Percentiles rank a stretch among this genome's conserved stretches.
These are phyloP conservation scores for Stereum hirsutum DNA, from an alignment of 1,284 basidiomycete species.

Conservation along the genomic window DNA sequence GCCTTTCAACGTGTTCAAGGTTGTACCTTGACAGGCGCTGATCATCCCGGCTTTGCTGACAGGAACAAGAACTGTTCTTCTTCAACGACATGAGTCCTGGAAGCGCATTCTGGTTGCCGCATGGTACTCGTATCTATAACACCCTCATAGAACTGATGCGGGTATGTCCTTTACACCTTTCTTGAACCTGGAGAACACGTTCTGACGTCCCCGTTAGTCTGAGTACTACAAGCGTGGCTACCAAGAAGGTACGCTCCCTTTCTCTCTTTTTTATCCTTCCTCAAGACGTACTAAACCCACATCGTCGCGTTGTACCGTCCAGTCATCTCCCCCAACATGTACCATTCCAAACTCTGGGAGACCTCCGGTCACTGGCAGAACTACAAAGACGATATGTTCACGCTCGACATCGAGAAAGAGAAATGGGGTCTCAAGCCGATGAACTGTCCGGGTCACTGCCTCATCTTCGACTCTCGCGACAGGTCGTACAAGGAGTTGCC, in stretches of 20 bases:
- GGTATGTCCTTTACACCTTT: slow-evolving; percentile 33
- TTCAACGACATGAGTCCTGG: slow-evolving; percentile 97
- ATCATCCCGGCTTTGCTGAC: slow-evolving; percentile 5
- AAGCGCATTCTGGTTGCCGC: slow-evolving; percentile 94
- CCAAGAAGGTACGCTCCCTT: slow-evolving; percentile 54
- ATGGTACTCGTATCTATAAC: slow-evolving; percentile 97
- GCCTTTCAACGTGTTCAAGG: slow-evolving; percentile 1
- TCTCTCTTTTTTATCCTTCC: background rate
- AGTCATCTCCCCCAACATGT: slow-evolving; percentile 99
- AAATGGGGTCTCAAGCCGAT: slow-evolving; percentile 94
- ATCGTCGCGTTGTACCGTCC: background rate
- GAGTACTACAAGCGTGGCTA: slow-evolving; percentile 87
- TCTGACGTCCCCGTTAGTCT: slow-evolving; percentile 28
- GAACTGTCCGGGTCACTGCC: slow-evolving; percentile 98
- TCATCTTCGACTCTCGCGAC: slow-evolving; percentile 94
- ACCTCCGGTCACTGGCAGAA: slow-evolving; percentile 99
- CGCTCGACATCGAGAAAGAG: slow-evolving; percentile 92
- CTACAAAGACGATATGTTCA: slow-evolving; percentile 97
- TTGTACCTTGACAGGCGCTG: background rate
- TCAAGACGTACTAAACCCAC: slow-evolving; percentile 1
- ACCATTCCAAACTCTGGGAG: slow-evolving; percentile 95
- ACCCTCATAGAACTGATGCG: slow-evolving; percentile 86
- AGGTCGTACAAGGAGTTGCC: slow-evolving; percentile 95
- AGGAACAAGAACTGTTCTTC: slow-evolving; percentile 98
- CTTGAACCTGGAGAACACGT: slow-evolving; percentile 4